These are phyloP conservation scores for Lactifluus volemus DNA, from an alignment of 768 basidiomycete species.

Conservation along the genomic window DNA sequence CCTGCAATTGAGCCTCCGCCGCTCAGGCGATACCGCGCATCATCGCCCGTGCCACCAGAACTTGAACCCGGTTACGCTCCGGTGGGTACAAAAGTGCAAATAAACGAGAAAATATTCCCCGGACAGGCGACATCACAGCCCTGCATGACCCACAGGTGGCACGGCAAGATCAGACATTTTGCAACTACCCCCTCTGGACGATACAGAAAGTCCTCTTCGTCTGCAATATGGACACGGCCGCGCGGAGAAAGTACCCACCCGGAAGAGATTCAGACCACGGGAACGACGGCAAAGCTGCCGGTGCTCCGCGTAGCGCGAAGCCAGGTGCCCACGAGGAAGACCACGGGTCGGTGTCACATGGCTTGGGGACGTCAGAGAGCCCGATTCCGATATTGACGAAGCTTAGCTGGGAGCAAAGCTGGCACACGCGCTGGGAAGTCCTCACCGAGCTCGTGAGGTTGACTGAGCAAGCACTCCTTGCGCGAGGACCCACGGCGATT, in stretches of 20 bases:
- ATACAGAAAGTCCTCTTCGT: conserved; percentile 59
- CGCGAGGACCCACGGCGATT: neutral
- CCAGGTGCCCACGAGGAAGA: neutral
- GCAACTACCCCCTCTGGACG: conserved; percentile 51
- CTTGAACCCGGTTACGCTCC: neutral
- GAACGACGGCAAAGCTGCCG: neutral
- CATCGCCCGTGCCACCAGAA: conserved; percentile 1
- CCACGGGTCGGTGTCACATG: neutral
- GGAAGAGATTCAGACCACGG: neutral
- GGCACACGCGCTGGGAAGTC: conserved; percentile 21
- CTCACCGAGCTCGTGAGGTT: conserved; percentile 17
- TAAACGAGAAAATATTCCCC: conserved; percentile 34
- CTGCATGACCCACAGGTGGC: conserved; percentile 50
- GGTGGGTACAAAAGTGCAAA: conserved; percentile 10
- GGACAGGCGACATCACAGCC: conserved; percentile 51
- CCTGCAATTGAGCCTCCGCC: conserved; percentile 3
- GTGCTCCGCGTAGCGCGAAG: neutral
- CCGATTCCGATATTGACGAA: neutral
- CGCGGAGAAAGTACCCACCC: neutral
- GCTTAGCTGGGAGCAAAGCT: conserved; percentile 13
- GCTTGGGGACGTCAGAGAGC: neutral
- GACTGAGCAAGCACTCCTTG: conserved; percentile 9
- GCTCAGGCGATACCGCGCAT: neutral
- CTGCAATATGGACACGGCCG: conserved; percentile 37
- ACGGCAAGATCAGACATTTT: conserved; percentile 52